Conservation (phyloP, 768 basidiomycete genomes). For the Leccinellum rugosiceps region DNA sequence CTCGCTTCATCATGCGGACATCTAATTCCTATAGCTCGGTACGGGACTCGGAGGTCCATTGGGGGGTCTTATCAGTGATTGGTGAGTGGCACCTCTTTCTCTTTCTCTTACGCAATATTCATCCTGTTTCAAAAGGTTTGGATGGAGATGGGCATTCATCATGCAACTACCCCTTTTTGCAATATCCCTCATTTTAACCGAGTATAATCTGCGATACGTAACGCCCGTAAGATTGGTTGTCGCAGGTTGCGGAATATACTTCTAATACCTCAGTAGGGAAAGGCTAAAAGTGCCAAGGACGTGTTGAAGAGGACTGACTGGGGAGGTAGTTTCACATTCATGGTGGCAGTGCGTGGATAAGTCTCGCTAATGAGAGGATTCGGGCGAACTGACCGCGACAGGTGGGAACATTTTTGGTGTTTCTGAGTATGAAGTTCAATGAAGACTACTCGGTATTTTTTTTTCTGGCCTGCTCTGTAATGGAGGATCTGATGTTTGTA, state of each 20-base stretch:
- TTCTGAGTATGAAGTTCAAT: conserved; percentile 69
- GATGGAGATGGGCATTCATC: conserved; percentile 82
- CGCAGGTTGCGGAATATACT: neutral
- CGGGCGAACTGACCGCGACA: conserved; percentile 16
- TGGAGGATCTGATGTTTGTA: conserved; percentile 2
- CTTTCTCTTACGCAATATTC: neutral
- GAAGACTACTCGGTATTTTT: conserved; percentile 54
- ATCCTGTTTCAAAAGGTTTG: conserved; percentile 44
- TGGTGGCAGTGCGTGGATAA: conserved; percentile 50
- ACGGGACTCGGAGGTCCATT: conserved; percentile 78
- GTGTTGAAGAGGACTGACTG: conserved; percentile 77
- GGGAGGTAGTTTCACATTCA: conserved; percentile 60
- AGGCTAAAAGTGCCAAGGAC: conserved; percentile 60
- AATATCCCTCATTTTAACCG: conserved; percentile 55
- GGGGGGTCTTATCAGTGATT: conserved; percentile 67
- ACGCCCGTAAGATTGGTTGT: conserved; percentile 49
- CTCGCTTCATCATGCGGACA: neutral
- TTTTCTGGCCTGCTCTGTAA: neutral
- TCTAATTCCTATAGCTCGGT: conserved; percentile 47
- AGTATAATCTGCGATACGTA: conserved; percentile 59
- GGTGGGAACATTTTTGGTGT: conserved; percentile 62
- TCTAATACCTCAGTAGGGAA: conserved; percentile 45
- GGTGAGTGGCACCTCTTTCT: conserved; percentile 36
- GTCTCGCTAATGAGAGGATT: neutral
- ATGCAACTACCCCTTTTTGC: conserved; percentile 68